These are phyloP conservation scores for Candida pseudofarinosa DNA, from an alignment of 805 yeast genomes.

Conservation along the genomic window DNA sequence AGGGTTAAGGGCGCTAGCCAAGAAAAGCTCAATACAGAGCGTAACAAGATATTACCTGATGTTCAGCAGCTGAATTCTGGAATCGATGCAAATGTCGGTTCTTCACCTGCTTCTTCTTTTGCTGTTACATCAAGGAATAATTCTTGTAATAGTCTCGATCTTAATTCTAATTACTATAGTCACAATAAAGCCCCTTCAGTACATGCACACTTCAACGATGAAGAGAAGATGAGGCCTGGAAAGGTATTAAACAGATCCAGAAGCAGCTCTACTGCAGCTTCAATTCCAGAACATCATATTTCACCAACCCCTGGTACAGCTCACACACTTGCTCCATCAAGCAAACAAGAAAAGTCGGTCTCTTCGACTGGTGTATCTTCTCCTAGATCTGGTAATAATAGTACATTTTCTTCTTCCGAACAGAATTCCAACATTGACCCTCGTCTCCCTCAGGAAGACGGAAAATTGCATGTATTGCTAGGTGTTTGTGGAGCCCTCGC, in stretches of 20 bases:
- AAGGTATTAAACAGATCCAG: slow-evolving; percentile 30
- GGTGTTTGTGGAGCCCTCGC: slow-evolving; percentile 60
- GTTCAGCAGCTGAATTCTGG: neutral
- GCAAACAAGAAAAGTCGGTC: slow-evolving; percentile 9
- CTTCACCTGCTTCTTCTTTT: neutral
- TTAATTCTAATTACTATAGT: slow-evolving; percentile 26
- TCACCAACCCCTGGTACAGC: neutral
- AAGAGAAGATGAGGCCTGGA: slow-evolving; percentile 56
- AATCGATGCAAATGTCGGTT: neutral
- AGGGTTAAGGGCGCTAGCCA: neutral
- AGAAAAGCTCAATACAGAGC: neutral
- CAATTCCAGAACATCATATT: slow-evolving; percentile 20
- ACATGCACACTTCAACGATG: slow-evolving; percentile 76
- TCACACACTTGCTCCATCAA: slow-evolving; percentile 1
- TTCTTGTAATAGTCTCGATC: slow-evolving; percentile 22
- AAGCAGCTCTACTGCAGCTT: slow-evolving; percentile 33
- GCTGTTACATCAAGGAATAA: slow-evolving; percentile 8
- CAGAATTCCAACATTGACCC: slow-evolving; percentile 52
- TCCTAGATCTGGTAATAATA: neutral
- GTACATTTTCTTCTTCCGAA: slow-evolving; percentile 17
- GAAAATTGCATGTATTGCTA: slow-evolving; percentile 50
- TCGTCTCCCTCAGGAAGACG: slow-evolving; percentile 48
- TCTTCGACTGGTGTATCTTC: neutral
- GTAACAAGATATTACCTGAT: neutral
- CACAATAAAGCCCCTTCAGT: slow-evolving; percentile 59